Evolutionary conservation across 2,329 filamentous ascomycete genomes (phyloP), one percentile per base, ranked within the genome.

Genomic region (Curvularia sp.): DNA sequence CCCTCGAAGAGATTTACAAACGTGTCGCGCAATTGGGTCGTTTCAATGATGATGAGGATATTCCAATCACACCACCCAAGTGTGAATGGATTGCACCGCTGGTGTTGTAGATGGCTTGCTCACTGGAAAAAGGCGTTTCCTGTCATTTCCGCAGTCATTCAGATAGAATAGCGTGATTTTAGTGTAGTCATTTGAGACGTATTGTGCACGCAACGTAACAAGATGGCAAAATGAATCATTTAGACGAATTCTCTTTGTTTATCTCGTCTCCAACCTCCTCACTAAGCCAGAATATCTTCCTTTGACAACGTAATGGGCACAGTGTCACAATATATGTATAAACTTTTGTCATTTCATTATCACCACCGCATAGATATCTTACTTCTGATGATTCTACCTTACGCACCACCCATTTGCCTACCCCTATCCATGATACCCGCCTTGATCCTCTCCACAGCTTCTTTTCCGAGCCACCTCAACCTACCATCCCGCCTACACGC

Each of bases 31-130:
- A 86, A 62, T 85, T 85, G 20, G 91, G 91, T 0, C 77, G 75
- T 31, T 97, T 96, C 75, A 82, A 85, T 42, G 86, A 85, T 42
- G 85, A 87, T 35, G 89, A 88, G 0, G 69, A 88, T 6, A 89
- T 97, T 79, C 93, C 93, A 0, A 83, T 89, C 66, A 79, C 92
- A 46, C 91, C 93, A 20, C 93, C 93, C 0, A 88, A 88, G 76
- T 83, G 87, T 61, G 92, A 94, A 70, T 94, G 88, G 57, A 61
- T 61, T 31, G 58, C 28, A 30, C 55, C 58, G 4, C 38, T 59
- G 31, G 10, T 42, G 18, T 13, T 59, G 53, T 56, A 33, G 22
- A 28, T 3, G 22, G 33, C 15, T 5, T 18, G 5, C 7, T 38
- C n/a, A 15, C 13, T 35, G 5, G 13, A 38, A 8, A n/a, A 38